Evolutionary conservation across 176 grass and related monocot species (phyloP), one percentile per base, ranked within the genome.

Genomic region (Stipa capillata): DNA sequence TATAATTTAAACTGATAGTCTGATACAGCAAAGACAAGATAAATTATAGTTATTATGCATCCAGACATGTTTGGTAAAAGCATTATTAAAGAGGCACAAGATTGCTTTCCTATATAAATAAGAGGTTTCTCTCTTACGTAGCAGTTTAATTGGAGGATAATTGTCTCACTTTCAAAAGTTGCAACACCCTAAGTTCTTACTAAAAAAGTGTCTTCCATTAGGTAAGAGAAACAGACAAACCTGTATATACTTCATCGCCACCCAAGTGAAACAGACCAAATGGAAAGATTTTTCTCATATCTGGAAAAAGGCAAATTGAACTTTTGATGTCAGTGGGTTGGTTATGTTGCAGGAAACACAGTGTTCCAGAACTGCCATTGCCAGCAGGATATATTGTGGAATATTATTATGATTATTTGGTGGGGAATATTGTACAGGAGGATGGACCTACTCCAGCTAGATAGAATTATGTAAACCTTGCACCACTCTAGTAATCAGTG

Each of bases 171-270:
- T 18, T 24, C n/a, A 4, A 24, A 66, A 43, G 14, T 66, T 29
- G 4, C 1, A 40, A 66, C 48, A 54, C 55, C 16, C 10, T 48
- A 66, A 7, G 27, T 47, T 78, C 12, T 25, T 69, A 80, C 16
- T 55, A 55, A 68, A 21, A 41, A 68, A 61, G 32, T 63, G 15
- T 10, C 31, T 31, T 48, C 14, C 51, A 62, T 73, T 64, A 73
- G 33, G 53, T 33, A 78, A 78, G 12, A 88, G 14, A 79, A 77
- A 44, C 50, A 31, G 32, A 31, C 80, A 57, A 60, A 98, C 95
- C 95, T 94, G 95, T 91, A 85, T 98, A 83, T 57, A 98, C 95
- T 98, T 98, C 95, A 93, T 98, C 95, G 11, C 95, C 95, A 42
- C 95, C 95, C 80, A 98, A 89, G 73, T 98, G 92, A 85, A 98